Conservation (phyloP, 257 asterid genomes). For the Rehmannia glutinosa region DNA sequence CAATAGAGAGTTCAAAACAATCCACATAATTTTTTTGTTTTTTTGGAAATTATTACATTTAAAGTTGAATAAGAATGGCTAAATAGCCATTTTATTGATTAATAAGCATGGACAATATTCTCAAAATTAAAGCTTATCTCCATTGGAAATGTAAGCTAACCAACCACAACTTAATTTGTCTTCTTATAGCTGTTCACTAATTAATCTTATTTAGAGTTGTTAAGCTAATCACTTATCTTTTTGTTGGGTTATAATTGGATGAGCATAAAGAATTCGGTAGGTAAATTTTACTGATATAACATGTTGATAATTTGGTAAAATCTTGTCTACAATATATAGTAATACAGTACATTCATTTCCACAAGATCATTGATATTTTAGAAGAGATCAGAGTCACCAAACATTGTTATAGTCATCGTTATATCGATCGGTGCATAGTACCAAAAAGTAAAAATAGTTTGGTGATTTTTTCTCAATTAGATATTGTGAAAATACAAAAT, state of each 20-base stretch:
- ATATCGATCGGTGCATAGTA: no score
- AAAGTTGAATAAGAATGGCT: no score
- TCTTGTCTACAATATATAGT: background rate
- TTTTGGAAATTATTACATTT: no score
- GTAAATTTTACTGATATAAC: background rate
- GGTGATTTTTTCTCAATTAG: no score
- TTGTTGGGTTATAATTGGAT: conserved; percentile 7
- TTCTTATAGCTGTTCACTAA: background rate
- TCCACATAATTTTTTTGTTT: no score
- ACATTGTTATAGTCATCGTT: no score
- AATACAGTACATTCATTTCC: no score
- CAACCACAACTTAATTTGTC: conserved; percentile 18
- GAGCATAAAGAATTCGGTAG: conserved; percentile 10
- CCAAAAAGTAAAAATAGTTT: no score
- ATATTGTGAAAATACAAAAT: no score
- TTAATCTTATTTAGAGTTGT: conserved; percentile 13
- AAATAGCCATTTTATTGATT: background rate
- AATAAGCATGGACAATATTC: background rate
- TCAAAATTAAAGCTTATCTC: background rate
- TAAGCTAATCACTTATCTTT: conserved; percentile 18
- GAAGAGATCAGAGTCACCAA: no score
- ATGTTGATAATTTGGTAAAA: background rate
- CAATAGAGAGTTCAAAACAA: no score
- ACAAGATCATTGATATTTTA: no score
- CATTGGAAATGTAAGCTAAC: conserved; percentile 16